Evolutionary conservation across 2,329 filamentous ascomycete species (phyloP).

Genomic region (Ophiocordyceps polyrhachis-furcata): DNA sequence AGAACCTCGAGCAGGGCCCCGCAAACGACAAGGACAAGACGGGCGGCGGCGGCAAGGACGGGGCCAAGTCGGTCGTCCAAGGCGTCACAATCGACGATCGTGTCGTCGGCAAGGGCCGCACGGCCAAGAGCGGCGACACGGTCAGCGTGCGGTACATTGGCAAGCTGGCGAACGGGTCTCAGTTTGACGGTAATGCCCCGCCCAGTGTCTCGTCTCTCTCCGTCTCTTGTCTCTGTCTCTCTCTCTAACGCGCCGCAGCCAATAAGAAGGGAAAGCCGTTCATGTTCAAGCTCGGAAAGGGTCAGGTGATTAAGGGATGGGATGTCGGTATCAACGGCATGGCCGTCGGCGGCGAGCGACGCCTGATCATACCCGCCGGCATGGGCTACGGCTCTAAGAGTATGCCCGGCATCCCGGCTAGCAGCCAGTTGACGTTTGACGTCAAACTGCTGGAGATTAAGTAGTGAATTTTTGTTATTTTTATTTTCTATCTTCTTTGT

Average conservation of each 20-base stretch:
- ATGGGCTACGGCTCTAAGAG: conserved; percentile 79
- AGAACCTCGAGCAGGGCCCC: conserved; percentile 94
- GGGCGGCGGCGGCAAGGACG: conserved; percentile 19
- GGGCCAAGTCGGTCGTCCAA: conserved; percentile 51
- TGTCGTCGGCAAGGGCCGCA: conserved; percentile 70
- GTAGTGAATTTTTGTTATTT: conserved; percentile 46
- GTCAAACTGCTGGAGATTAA: conserved; percentile 73
- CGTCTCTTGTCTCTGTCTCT: background rate
- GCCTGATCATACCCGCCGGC: conserved; percentile 71
- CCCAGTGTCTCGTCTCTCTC: background rate
- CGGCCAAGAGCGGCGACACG: conserved; percentile 75
- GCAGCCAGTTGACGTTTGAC: conserved; percentile 86
- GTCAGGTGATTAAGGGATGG: conserved; percentile 98
- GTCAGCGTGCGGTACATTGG: conserved; percentile 96
- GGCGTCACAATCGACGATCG: conserved; percentile 92
- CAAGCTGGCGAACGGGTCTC: conserved; percentile 85
- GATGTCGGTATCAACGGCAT: conserved; percentile 88
- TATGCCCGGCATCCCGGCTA: conserved; percentile 69
- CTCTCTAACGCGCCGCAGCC: conserved; percentile 28
- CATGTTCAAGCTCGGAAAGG: conserved; percentile 81
- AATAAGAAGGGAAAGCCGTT: conserved; percentile 99
- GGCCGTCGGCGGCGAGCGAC: conserved; percentile 81
- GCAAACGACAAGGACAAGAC: conserved; percentile 37
- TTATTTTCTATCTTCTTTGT: background rate
- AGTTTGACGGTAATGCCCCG: conserved; percentile 67